Conservation (phyloP, 2,329 filamentous ascomycete genomes). For the Arthroderma sp. region DNA sequence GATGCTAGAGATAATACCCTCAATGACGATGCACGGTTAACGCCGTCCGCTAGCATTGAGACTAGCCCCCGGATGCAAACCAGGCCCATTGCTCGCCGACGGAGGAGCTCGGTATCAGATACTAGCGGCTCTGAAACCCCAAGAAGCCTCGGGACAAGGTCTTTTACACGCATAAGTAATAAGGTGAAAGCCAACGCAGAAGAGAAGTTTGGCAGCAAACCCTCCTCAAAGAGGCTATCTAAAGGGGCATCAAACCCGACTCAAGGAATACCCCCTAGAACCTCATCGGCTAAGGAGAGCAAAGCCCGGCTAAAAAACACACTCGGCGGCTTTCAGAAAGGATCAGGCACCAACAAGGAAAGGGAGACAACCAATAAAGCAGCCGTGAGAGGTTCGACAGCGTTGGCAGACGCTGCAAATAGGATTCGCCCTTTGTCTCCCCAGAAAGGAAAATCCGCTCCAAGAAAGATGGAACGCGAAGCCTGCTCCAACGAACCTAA, state of each 20-base stretch:
- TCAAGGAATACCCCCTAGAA: not conserved
- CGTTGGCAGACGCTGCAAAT: not conserved
- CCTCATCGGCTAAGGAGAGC: not conserved
- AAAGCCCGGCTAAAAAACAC: not conserved
- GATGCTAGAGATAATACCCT: not conserved
- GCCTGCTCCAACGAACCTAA: not conserved
- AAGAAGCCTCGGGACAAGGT: constrained; percentile 12
- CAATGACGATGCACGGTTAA: not conserved
- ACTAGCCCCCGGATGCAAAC: not conserved
- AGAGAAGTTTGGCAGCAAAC: constrained; percentile 18
- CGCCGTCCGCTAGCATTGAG: not conserved
- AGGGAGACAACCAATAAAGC: constrained; percentile 3
- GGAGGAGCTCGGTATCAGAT: constrained; percentile 11
- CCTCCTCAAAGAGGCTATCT: not conserved
- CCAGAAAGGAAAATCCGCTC: not conserved
- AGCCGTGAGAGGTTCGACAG: constrained; percentile 13
- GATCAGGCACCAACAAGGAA: not conserved
- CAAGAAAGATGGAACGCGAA: constrained; percentile 7
- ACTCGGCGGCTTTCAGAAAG: not conserved
- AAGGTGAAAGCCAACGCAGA: constrained; percentile 20
- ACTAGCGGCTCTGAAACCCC: constrained; percentile 18
- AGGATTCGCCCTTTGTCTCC: constrained; percentile 6
- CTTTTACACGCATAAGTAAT: constrained; percentile 2
- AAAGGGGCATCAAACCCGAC: not conserved
- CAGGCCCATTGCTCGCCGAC: constrained; percentile 2